Evolutionary conservation across 352 stramenopile genomes (phyloP).

Genomic region (Pythium sp.): DNA sequence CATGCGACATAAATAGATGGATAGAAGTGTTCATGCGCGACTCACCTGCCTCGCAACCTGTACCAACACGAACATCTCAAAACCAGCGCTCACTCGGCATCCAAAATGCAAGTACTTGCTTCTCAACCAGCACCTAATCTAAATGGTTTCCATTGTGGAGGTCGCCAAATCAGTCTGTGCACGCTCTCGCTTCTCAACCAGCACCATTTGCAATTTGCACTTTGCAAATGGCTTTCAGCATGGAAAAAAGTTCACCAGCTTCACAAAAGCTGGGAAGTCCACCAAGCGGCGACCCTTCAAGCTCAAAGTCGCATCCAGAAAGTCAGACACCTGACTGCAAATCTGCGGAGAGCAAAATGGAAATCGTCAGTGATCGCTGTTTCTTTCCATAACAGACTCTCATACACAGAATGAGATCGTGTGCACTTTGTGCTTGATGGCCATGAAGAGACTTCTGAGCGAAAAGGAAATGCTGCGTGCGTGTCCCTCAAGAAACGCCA

Average conservation of each 20-base stretch:
- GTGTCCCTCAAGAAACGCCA: neutral
- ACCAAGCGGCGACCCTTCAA: neutral
- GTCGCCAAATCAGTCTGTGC: neutral
- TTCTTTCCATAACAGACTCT: neutral
- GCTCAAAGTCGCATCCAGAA: neutral
- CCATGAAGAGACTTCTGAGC: neutral
- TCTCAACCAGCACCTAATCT: neutral
- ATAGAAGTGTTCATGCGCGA: neutral
- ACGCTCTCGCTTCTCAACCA: neutral
- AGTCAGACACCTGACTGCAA: neutral
- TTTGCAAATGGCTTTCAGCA: neutral
- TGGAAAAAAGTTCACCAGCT: neutral
- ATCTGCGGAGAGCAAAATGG: neutral
- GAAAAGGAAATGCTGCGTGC: neutral
- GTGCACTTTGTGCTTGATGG: neutral
- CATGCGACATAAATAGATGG: slow-evolving; percentile 1
- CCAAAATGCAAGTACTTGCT: neutral
- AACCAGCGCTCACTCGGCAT: neutral
- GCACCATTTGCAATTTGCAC: neutral
- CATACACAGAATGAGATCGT: neutral
- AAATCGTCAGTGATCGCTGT: neutral
- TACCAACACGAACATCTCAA: neutral
- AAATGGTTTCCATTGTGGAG: neutral
- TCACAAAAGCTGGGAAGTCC: neutral
- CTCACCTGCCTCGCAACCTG: no score